These are phyloP conservation scores for Eruca vesicaria DNA, from an alignment of 441 rosid genomes.

Conservation along the genomic window DNA sequence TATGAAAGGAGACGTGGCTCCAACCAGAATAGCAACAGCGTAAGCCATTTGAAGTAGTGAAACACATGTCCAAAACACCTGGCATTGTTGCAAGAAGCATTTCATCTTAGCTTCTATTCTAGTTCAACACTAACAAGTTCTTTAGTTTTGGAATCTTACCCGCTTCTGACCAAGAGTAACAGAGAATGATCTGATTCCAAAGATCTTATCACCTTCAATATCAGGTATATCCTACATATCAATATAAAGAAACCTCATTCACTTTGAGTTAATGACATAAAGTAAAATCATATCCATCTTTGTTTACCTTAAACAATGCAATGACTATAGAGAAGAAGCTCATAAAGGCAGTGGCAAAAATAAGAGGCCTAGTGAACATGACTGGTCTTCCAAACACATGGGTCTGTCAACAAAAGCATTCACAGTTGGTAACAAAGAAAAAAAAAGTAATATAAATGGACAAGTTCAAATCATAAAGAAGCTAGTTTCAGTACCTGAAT, in stretches of 20 bases:
- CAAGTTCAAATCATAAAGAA: not conserved
- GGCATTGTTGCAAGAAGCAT: not conserved
- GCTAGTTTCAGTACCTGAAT: constrained; percentile 64
- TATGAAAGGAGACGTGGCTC: constrained; percentile 64
- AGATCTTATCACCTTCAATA: constrained; percentile 88
- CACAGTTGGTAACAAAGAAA: not conserved
- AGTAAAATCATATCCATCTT: not conserved
- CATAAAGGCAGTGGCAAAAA: constrained; percentile 94
- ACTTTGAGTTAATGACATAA: not conserved
- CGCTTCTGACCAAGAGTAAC: constrained; percentile 82
- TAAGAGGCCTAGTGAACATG: constrained; percentile 65
- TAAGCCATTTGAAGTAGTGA: constrained; percentile 85
- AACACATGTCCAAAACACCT: constrained; percentile 96
- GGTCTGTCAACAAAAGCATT: constrained; percentile 43
- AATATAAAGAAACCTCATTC: not conserved
- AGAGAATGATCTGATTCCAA: constrained; percentile 80
- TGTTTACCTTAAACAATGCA: constrained; percentile 85
- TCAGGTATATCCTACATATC: constrained; percentile 85
- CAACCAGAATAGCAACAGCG: constrained; percentile 69
- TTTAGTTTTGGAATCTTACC: constrained; percentile 41
- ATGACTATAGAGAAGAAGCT: constrained; percentile 96
- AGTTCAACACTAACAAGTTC: not conserved
- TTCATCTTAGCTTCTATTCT: not conserved
- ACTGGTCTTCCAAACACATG: constrained; percentile 74
- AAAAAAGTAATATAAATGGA: not conserved